These are phyloP conservation scores for Chenopodium berlandieri DNA, from an alignment of 148 eudicot species.

Conservation along the genomic window DNA sequence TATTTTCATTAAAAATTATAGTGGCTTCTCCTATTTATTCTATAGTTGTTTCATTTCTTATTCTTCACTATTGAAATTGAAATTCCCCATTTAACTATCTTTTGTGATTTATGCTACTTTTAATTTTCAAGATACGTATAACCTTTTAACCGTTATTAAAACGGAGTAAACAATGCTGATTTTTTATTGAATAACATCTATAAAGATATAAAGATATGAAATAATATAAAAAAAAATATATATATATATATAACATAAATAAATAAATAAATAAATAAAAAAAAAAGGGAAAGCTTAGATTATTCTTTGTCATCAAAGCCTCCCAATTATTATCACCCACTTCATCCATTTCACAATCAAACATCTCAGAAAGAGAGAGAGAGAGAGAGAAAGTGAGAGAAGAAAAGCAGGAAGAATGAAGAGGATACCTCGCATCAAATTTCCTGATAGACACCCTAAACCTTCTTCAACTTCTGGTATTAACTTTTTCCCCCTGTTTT, in stretches of 20 bases:
- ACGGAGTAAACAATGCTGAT: too few species aligned
- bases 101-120: too few species aligned
- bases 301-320: neutral
- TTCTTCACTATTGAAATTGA: too few species aligned
- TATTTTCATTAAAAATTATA: too few species aligned
- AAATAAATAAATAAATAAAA: too few species aligned
- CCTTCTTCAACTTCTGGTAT: constrained; percentile 39
- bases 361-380: constrained; percentile 1
- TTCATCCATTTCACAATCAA: neutral
- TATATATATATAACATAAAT: too few species aligned
- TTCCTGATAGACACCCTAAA: constrained; percentile 48
- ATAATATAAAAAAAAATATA: neutral
- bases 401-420: constrained; percentile 28
- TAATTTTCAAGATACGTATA: too few species aligned
- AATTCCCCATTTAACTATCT: too few species aligned
- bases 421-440: constrained; percentile 63
- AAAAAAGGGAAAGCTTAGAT: neutral
- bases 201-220: neutral
- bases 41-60: too few species aligned
- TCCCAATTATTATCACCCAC: neutral
- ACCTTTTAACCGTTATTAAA: too few species aligned
- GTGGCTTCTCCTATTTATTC: too few species aligned
- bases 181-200: too few species aligned
- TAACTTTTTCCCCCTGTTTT: neutral
- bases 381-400: neutral